Evolutionary conservation across 202 grass and related monocot species (phyloP).

Genomic region (Cymbopogon flexuosus): DNA sequence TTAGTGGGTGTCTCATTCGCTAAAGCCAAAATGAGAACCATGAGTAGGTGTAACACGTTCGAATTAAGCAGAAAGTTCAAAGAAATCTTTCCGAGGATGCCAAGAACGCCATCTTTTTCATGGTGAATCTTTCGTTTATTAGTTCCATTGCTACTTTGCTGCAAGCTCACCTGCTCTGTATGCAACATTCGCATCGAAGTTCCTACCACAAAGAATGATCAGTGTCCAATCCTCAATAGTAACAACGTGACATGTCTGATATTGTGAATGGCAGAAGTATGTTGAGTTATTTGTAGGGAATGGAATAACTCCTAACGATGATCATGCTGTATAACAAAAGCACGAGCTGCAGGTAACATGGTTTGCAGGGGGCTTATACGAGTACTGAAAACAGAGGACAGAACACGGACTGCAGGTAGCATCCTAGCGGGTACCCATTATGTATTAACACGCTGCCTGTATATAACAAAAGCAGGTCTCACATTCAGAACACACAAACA

Average conservation of each 20-base stretch:
- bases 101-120: neutral
- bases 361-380: neutral
- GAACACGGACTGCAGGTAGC: neutral
- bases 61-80: neutral
- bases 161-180: neutral
- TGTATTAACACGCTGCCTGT: slow-evolving; percentile 3
- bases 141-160: neutral
- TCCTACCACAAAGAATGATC: neutral
- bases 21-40: neutral
- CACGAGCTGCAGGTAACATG: neutral
- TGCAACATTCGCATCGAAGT: neutral
- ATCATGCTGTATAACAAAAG: neutral
- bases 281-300: neutral
- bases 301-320: neutral
- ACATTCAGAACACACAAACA: slow-evolving; percentile 15
- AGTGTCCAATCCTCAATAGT: neutral
- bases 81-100: neutral
- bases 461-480: slow-evolving; percentile 18
- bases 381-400: neutral
- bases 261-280: neutral
- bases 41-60: neutral
- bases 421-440: neutral
- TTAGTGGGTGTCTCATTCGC: neutral
- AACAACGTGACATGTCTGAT: neutral
- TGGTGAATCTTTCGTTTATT: neutral